Evolutionary conservation across 1,284 basidiomycete species (phyloP), one percentile per base, ranked within the genome.

Genomic region (Somion occarium): DNA sequence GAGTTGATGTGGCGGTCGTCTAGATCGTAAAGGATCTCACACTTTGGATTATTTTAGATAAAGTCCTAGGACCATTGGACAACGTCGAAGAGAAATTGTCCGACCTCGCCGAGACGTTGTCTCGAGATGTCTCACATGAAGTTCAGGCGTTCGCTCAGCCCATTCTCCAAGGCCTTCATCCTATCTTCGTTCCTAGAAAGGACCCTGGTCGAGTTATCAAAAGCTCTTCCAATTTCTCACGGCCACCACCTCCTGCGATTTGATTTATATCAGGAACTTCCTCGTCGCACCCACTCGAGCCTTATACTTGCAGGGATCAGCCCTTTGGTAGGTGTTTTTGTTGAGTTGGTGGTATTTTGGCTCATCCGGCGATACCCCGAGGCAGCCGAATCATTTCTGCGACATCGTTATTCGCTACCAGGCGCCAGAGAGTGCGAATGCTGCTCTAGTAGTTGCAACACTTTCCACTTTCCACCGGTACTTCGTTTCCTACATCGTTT

Each of bases 131-230:
- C 24, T 63, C 64, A 19, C 55, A 59, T 44, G 65, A 65, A 38
- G 66, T 66, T 45, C 60, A 59, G 23, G 62, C 68, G 11, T 69
- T 67, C 49, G 61, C 60, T 15, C 25, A 47, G 9, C 51, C 62
- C 15, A 54, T 63, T 24, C 49, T 56, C 18, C 49, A 37, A 38
- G 55, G 41, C 37, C 42, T 38, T 24, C 49, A 20, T 19, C 49
- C 44, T 51, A 41, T 20, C 13, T n/a, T 37, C 15, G 4, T 27
- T 19, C 4, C 26, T 13, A 11, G 20, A 9, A 34, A 50, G 25
- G 47, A 54, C 15, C 49, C 55, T 18, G 26, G 49, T 7, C 46
- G 54, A 9, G 53, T 56, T n/a, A 52, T 54, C 25, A 59, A 56
- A 49, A 61, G 51, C 39, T 54, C 60, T 13, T 50, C 56, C n/a